Percentiles rank a stretch among this genome's conserved stretches.
Evolutionary conservation across 2,329 filamentous ascomycete genomes (phyloP).

Genomic region (Amauroascus verrucosus): DNA sequence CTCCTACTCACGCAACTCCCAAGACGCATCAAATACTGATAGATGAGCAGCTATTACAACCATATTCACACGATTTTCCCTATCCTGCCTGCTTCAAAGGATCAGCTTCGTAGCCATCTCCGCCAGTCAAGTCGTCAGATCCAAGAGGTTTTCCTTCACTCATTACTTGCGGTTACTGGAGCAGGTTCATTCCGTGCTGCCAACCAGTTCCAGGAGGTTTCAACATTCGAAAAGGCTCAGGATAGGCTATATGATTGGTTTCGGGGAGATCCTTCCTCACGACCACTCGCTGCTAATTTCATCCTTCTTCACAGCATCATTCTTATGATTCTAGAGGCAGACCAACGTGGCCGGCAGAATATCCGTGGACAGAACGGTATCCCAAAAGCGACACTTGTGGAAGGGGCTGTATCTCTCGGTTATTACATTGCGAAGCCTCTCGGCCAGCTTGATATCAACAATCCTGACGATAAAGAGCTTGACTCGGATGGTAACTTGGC

Average conservation of each 20-base stretch:
- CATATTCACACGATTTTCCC: slow-evolving; percentile 34
- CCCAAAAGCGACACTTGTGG: slow-evolving; percentile 33
- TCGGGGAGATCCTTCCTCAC: slow-evolving; percentile 28
- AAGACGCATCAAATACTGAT: background rate
- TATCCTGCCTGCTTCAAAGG: slow-evolving; percentile 33
- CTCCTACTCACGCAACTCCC: background rate
- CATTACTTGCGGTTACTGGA: slow-evolving; percentile 32
- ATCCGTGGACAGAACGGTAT: slow-evolving; percentile 33
- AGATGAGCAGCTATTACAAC: slow-evolving; percentile 29
- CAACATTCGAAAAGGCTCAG: slow-evolving; percentile 32
- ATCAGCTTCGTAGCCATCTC: slow-evolving; percentile 30
- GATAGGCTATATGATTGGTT: slow-evolving; percentile 32
- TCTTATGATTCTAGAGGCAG: slow-evolving; percentile 36
- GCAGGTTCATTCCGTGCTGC: slow-evolving; percentile 29
- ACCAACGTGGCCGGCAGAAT: slow-evolving; percentile 35
- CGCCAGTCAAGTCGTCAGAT: slow-evolving; percentile 32
- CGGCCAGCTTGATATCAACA: slow-evolving; percentile 30
- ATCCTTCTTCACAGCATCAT: slow-evolving; percentile 35
- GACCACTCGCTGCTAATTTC: slow-evolving; percentile 29
- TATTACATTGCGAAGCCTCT: slow-evolving; percentile 32
- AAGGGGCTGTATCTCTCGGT: slow-evolving; percentile 30
- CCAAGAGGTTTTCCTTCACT: slow-evolving; percentile 34
- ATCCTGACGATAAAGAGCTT: slow-evolving; percentile 25
- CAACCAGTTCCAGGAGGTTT: slow-evolving; percentile 25
- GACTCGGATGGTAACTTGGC: slow-evolving; percentile 35